A percentile compares a stretch with the other conserved stretches of the same genome.
These are phyloP conservation scores for Prunus fruticosa DNA, from an alignment of 306 rosid genomes.

Conservation along the genomic window DNA sequence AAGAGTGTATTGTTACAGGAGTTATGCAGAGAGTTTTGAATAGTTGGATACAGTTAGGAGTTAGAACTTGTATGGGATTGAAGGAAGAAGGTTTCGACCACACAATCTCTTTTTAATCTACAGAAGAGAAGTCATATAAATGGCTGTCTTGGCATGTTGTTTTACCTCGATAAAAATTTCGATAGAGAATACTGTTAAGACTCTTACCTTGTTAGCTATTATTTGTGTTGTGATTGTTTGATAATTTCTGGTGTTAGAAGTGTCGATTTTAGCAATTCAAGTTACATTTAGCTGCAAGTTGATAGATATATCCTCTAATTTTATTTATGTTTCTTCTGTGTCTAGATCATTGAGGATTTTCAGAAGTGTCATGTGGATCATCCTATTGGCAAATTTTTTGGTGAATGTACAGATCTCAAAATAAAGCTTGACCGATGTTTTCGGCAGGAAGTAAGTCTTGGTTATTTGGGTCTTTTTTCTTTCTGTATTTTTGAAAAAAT, in stretches of 20 bases:
- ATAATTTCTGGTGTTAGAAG: background rate
- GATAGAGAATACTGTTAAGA: background rate
- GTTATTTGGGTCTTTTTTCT: background rate
- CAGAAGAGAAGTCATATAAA: background rate
- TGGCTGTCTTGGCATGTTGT: background rate
- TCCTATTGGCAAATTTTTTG: slow-evolving; percentile 72
- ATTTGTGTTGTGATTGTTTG: background rate
- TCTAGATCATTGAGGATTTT: slow-evolving; percentile 72
- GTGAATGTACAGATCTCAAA: slow-evolving; percentile 87
- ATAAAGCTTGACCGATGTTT: slow-evolving; percentile 91
- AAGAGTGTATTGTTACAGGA: background rate
- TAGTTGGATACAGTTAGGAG: background rate
- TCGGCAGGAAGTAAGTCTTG: slow-evolving; percentile 70
- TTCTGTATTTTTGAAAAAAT: too few species aligned
- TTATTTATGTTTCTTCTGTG: background rate
- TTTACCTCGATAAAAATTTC: background rate
- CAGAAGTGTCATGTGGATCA: slow-evolving; percentile 84
- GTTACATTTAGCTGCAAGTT: background rate
- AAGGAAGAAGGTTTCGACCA: background rate
- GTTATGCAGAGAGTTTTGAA: background rate
- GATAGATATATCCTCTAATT: background rate
- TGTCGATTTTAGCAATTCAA: background rate
- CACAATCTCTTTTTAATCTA: background rate
- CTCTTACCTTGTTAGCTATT: background rate
- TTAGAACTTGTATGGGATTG: background rate